A percentile compares a stretch with the other conserved stretches of the same genome.
Evolutionary conservation across 1,284 basidiomycete species (phyloP).

Genomic region (Cutaneotrichosporon mucoides): DNA sequence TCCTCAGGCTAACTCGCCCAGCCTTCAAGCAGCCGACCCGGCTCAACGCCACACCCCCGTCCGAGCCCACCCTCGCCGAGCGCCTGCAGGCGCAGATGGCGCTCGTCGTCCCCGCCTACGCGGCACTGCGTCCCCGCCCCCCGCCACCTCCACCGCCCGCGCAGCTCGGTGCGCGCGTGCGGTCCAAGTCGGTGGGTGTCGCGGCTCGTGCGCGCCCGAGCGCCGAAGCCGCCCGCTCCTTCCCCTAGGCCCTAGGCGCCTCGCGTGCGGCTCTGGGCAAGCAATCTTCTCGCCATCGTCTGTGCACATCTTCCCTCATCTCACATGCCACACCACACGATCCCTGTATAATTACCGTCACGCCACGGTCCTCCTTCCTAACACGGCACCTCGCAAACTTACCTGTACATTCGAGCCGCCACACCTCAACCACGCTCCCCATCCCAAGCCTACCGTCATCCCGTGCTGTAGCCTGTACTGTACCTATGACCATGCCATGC

Average conservation of each 20-base stretch:
- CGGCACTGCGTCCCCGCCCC: background rate
- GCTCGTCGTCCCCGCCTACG: slow-evolving; percentile 2
- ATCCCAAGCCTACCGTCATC: background rate
- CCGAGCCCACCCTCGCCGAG: background rate
- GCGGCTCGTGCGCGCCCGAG: too few relatives aligned
- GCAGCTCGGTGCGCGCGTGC: background rate
- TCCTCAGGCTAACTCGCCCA: background rate
- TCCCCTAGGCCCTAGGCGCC: too few relatives aligned
- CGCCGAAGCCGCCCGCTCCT: too few relatives aligned
- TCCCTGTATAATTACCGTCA: too few relatives aligned
- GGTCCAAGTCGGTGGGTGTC: too few relatives aligned
- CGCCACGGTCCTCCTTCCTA: too few relatives aligned
- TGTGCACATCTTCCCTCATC: too few relatives aligned
- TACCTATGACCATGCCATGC: slow-evolving; percentile 3
- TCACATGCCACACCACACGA: too few relatives aligned
- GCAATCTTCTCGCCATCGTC: too few relatives aligned
- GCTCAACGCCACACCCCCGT: slow-evolving; percentile 6
- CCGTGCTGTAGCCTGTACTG: too few relatives aligned
- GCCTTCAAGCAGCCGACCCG: slow-evolving; percentile 9
- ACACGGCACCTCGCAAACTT: too few relatives aligned
- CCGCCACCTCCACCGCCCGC: background rate
- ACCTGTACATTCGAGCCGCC: background rate
- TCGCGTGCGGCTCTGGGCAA: too few relatives aligned
- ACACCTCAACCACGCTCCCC: background rate
- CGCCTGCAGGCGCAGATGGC: background rate